These are phyloP conservation scores for Phialemoniopsis sp. DNA, from an alignment of 2,329 filamentous ascomycete species.

Conservation along the genomic window DNA sequence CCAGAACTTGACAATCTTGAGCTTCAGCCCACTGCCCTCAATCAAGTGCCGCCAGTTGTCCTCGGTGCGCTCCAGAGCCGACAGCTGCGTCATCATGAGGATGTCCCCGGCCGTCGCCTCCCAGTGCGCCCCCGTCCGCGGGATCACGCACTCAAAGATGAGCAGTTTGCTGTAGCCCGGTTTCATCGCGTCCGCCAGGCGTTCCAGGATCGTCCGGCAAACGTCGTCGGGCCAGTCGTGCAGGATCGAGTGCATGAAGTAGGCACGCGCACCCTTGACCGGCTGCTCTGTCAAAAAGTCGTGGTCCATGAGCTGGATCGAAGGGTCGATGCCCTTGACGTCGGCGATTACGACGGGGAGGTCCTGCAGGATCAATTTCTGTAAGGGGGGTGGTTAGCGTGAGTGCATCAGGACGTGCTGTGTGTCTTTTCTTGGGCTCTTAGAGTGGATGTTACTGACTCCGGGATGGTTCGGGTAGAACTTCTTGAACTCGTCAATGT, in stretches of 20 bases:
- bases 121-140: slow-evolving; percentile 7
- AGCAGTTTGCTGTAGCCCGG: slow-evolving; percentile 20
- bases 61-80: slow-evolving; percentile 4
- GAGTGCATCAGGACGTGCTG: too few species aligned
- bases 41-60: slow-evolving; percentile 4
- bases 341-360: slow-evolving; percentile 6
- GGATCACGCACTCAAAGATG: slow-evolving; percentile 16
- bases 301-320: slow-evolving; percentile 6
- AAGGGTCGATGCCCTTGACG: slow-evolving; percentile 14
- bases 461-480: slow-evolving; percentile 11
- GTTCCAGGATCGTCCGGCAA: slow-evolving; percentile 8
- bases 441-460: too few species aligned
- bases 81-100: slow-evolving; percentile 15
- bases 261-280: slow-evolving; percentile 14
- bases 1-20: slow-evolving; percentile 3
- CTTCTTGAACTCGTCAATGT: slow-evolving; percentile 22
- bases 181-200: slow-evolving; percentile 13
- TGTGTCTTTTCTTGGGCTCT: too few species aligned
- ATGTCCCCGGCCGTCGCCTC: slow-evolving; percentile 12
- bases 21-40: slow-evolving; percentile 5
- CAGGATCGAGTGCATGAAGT: slow-evolving; percentile 23
- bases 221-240: slow-evolving; percentile 23
- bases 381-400: too few species aligned
- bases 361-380: slow-evolving; percentile 13
- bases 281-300: slow-evolving; percentile 19